Base-by-base conservation (phyloP, 2,329 filamentous ascomycete species). In the Aureobasidium leucospermi region DNA sequence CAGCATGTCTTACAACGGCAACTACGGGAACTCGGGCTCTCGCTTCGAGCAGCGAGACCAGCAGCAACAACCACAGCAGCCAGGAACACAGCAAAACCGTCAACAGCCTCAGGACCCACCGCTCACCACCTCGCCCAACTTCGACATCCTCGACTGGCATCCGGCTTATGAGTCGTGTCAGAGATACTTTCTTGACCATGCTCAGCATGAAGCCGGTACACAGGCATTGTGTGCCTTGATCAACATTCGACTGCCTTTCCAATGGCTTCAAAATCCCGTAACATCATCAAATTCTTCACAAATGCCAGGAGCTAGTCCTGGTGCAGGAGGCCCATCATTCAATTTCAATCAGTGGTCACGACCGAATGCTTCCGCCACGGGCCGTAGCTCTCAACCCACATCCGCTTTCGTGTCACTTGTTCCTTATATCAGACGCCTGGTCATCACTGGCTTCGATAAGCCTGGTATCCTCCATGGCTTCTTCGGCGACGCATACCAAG, bases 131-230 rank as follows among this genome's bases (percentile, higher is more conserved):
- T 74, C 76, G 61, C 73, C 77, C 58, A 76, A 79, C 63, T 85
- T 92, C 74, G 88, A 93, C 73, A 88, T 96, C 64, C 87, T 96
- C 71, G 88, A 91, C 62, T 97, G 94, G 94, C 89, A 96, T 71
- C 89, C 90, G 9, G 87, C 88, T 61, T 96, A 95, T 72, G 87
- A 94, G 74, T 91, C 85, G 65, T 99, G 94, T 74, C 85, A 93
- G 65, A 84, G 85, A 60, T 96, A 93, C 76, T 99, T 97, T 70
- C 79, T 97, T 68, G 90, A 96, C 68, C 86, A 93, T 69, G 90
- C 91, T 6, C 93, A 97, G 71, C 86, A 96, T 72, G 88, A 85
- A 64, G 82, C 81, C 16, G 83, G 87, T 9, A 90, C 96, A 13
- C 92, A 96, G 75, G 90, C 91, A 8, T 83, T 96, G 49, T 91